Percentiles rank a stretch among this genome's conserved stretches.
These are phyloP conservation scores for Exophiala lecanii-corni DNA, from an alignment of 2,329 filamentous ascomycete genomes.

Conservation along the genomic window DNA sequence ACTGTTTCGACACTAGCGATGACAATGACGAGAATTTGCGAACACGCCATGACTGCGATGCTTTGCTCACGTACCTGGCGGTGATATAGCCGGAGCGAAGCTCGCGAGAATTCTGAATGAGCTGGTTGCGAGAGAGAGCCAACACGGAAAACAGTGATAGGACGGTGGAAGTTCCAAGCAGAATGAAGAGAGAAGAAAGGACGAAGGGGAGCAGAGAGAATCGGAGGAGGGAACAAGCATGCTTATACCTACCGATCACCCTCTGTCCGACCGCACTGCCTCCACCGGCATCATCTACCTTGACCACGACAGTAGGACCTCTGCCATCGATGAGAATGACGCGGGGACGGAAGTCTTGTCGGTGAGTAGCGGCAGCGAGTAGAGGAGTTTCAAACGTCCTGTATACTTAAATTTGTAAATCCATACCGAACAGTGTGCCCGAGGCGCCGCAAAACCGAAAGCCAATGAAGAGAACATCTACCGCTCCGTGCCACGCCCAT, in stretches of 20 bases:
- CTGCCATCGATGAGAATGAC: background rate
- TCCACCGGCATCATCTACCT: no score
- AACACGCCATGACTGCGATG: background rate
- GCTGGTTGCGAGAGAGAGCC: background rate
- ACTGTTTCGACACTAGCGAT: background rate
- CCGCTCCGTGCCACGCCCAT: no score
- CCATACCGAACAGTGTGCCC: no score
- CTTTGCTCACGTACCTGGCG: background rate
- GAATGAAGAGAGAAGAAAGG: background rate
- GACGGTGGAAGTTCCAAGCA: background rate
- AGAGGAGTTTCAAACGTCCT: no score
- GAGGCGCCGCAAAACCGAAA: no score
- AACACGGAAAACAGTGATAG: background rate
- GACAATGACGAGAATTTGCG: background rate
- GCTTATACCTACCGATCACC: background rate
- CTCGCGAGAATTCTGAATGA: background rate
- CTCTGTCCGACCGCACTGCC: background rate
- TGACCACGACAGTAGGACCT: no score
- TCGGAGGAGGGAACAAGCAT: background rate
- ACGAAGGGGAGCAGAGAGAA: background rate
- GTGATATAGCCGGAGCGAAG: background rate
- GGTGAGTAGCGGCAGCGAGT: no score
- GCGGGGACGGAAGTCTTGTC: no score
- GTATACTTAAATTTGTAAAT: no score
- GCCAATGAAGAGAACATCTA: no score